Base-by-base conservation (phyloP, 805 yeast species). In the Hanseniaspora occidentalis region DNA sequence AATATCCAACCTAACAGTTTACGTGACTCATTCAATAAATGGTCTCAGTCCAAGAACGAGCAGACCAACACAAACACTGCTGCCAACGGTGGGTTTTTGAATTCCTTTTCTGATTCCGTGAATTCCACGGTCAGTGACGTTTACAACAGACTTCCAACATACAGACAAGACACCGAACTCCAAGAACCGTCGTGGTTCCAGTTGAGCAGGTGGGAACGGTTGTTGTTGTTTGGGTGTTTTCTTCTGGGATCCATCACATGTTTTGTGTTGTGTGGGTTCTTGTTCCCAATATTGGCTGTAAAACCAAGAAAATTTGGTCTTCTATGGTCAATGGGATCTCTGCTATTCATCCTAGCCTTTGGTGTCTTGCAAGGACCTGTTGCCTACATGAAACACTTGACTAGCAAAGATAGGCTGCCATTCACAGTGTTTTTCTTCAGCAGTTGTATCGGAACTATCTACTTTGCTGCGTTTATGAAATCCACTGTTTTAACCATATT, bases 301-400 rank as follows among this genome's bases (percentile, higher is more conserved):
- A 79, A 83, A 50, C 98, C 97, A 13, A 69, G 94, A 37, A 92
- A 92, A 58, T 89, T 92, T 56, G 96, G 94, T 10, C 64, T 78
- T 49, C 55, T 81, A 25, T 92, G 98, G 97, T 77, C 95, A 2
- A 65, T 89, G 61, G 98, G 97, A 0, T 82, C 95, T 1, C 54
- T 92, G 11, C 61, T 92, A 35, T 89, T 92, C 60, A 84, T 92
- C 16, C 56, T 84, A 5, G 84, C 95, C 26, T 92, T 92, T 62
- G 96, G 95, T 1, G 75, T 85, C 16, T 63, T 89, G 18, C 96
- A 86, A 64, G 98, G 98, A 0, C 96, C 96, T 0, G 68, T 75
- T n/a, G 77, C 79, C 26, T 92, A 85, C 56, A 46, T 75, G 33
- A 65, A 66, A 37, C 97, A 89, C 56, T 67, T 92, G 46, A 58